Percentiles rank a stretch among this genome's conserved stretches.
Conservation (phyloP, 2,329 filamentous ascomycete species). For the Neocatenulostroma microsporum region DNA sequence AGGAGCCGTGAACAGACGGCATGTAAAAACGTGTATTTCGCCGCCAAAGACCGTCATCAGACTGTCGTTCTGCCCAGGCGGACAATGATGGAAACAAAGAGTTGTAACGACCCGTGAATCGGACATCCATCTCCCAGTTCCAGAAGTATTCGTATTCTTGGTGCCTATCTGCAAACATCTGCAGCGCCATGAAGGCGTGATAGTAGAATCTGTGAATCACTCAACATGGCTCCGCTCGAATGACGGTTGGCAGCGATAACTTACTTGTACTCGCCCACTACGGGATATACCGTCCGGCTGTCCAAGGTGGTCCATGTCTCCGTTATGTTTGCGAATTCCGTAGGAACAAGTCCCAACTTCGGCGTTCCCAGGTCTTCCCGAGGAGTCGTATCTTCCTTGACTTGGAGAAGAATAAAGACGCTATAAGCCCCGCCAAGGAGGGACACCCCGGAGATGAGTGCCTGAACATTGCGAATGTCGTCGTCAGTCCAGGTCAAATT, state of each 20-base stretch:
- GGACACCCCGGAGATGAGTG: too few relatives aligned
- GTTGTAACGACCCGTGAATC: slow-evolving; percentile 70
- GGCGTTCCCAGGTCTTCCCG: too few relatives aligned
- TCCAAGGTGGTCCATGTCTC: too few relatives aligned
- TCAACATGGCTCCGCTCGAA: neutral
- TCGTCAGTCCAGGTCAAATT: too few relatives aligned
- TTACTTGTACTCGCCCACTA: neutral
- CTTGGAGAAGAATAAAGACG: too few relatives aligned
- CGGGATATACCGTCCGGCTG: too few relatives aligned
- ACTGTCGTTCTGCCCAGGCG: slow-evolving; percentile 45
- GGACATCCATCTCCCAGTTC: slow-evolving; percentile 78
- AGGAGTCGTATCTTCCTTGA: too few relatives aligned
- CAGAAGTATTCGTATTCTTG: slow-evolving; percentile 68
- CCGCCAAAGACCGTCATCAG: slow-evolving; percentile 50
- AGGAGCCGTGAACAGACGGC: slow-evolving; percentile 1
- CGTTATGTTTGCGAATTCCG: too few relatives aligned
- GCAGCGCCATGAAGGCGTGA: slow-evolving; percentile 39
- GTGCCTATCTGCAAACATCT: slow-evolving; percentile 64
- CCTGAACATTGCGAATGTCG: too few relatives aligned
- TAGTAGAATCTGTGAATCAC: neutral
- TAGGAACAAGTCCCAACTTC: too few relatives aligned
- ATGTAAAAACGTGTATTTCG: slow-evolving; percentile 21
- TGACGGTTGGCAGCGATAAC: too few relatives aligned
- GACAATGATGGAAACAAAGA: slow-evolving; percentile 60
- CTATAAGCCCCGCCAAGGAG: too few relatives aligned